A percentile compares a stretch with the other conserved stretches of the same genome.
Evolutionary conservation across 2,329 filamentous ascomycete genomes (phyloP).

Genomic region (Alternaria metachromatica): DNA sequence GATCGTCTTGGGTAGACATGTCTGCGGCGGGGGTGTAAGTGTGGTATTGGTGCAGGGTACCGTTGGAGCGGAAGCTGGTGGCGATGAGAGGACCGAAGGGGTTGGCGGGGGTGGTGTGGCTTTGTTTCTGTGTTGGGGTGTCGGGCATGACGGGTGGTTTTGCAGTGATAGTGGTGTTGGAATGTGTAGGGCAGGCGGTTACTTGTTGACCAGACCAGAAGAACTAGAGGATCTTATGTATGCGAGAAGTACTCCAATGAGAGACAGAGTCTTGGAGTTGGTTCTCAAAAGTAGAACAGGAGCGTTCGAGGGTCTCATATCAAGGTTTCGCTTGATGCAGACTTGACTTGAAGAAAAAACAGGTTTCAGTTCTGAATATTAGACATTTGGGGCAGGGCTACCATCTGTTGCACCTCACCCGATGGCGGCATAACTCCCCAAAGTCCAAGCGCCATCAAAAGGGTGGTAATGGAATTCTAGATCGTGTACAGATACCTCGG

Average conservation of each 20-base stretch:
- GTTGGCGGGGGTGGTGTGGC: background rate
- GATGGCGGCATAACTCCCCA: no score
- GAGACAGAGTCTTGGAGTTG: background rate
- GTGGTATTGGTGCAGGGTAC: background rate
- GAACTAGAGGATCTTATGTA: no score
- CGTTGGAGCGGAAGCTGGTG: background rate
- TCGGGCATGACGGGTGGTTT: background rate
- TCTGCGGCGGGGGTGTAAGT: background rate
- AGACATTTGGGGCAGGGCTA: background rate
- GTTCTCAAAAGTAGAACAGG: background rate
- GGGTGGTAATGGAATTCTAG: background rate
- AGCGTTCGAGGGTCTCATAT: background rate
- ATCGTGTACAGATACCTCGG: constrained; percentile 34
- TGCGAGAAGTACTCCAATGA: fast-evolving
- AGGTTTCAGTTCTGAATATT: background rate
- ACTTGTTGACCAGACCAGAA: no score
- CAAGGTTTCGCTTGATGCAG: no score
- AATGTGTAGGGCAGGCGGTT: no score
- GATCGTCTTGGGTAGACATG: background rate
- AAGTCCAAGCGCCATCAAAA: no score
- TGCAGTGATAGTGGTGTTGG: no score
- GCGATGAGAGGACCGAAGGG: background rate
- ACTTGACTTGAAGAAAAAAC: background rate
- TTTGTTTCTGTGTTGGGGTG: background rate
- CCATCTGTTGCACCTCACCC: background rate